Percentiles rank a stretch among this genome's conserved stretches.
These are phyloP conservation scores for Pyrenochaeta sp. DNA, from an alignment of 2,329 filamentous ascomycete species.

Conservation along the genomic window DNA sequence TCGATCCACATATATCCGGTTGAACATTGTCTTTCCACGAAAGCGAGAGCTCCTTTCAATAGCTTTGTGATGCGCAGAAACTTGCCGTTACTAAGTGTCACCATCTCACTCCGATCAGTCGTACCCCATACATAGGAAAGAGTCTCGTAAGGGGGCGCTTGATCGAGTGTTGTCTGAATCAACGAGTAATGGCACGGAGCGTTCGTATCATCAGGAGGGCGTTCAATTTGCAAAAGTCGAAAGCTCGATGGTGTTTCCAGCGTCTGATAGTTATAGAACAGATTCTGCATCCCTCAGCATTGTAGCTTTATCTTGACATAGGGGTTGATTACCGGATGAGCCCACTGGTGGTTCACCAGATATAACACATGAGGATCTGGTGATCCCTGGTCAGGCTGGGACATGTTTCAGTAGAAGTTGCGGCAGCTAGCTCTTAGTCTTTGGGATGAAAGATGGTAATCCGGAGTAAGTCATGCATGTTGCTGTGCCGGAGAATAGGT, in stretches of 20 bases:
- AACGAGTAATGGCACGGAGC: background rate
- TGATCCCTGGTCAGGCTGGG: background rate
- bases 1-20: constrained; percentile 22
- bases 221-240: background rate
- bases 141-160: constrained; percentile 5
- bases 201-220: background rate
- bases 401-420: background rate
- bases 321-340: background rate
- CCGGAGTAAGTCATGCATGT: no score
- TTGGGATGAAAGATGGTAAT: no score
- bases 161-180: background rate
- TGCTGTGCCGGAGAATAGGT: no score
- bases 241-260: background rate
- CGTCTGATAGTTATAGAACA: background rate
- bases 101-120: background rate
- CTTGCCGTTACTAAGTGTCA: background rate
- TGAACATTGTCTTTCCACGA: background rate
- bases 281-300: background rate
- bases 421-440: no score
- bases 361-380: background rate
- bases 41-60: background rate
- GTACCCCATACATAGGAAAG: constrained; percentile 12
- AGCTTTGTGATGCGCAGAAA: background rate
- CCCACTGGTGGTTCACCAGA: background rate
- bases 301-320: background rate